Conservation (phyloP, 345 rosid genomes). For the Turritis glabra region DNA sequence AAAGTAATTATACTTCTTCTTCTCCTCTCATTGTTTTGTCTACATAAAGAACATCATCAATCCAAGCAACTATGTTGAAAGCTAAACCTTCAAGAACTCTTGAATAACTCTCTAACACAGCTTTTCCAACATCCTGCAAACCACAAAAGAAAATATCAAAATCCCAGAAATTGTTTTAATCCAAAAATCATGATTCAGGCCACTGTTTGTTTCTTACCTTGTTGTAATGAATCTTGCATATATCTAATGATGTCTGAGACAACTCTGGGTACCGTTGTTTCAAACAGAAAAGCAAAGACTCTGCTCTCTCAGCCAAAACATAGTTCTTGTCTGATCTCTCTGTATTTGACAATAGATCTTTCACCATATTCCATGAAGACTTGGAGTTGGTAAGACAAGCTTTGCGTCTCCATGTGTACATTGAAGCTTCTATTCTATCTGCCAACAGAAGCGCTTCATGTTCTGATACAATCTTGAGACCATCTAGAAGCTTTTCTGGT, state of each 20-base stretch:
- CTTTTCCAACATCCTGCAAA: constrained; percentile 89
- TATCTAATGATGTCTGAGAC: constrained; percentile 88
- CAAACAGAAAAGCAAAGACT: constrained; percentile 71
- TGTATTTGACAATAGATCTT: constrained; percentile 63
- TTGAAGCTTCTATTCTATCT: constrained; percentile 78
- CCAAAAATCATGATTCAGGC: background rate
- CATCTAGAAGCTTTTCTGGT: constrained; percentile 62
- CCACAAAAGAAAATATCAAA: background rate
- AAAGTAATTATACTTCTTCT: background rate
- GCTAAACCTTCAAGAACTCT: constrained; percentile 96
- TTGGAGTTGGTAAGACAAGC: constrained; percentile 68
- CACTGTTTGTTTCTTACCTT: constrained; percentile 43
- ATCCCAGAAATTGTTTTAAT: background rate
- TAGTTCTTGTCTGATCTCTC: constrained; percentile 74
- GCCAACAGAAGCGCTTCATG: constrained; percentile 86
- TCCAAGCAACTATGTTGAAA: constrained; percentile 87
- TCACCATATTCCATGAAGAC: constrained; percentile 86
- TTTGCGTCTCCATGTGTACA: constrained; percentile 96
- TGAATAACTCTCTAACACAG: constrained; percentile 87
- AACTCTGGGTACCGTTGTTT: constrained; percentile 83
- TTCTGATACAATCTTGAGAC: constrained; percentile 70
- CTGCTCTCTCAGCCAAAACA: constrained; percentile 77
- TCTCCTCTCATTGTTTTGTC: constrained; percentile 51
- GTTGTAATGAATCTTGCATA: constrained; percentile 87
- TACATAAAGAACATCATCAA: constrained; percentile 77